Evolutionary conservation across 2,329 filamentous ascomycete genomes (phyloP).

Genomic region (Podosphaera fusca): DNA sequence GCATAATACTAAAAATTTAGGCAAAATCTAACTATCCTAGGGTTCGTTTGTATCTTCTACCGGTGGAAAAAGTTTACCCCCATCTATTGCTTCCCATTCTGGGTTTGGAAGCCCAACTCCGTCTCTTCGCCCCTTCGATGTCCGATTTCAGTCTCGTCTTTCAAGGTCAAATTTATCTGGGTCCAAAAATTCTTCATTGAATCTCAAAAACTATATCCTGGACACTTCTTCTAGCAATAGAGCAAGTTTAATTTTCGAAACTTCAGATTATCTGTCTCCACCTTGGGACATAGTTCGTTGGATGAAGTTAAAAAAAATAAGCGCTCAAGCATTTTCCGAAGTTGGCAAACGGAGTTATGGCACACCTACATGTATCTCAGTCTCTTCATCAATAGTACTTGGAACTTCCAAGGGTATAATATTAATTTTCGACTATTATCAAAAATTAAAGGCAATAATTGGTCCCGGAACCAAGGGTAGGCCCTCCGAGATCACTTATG

Average conservation of each 20-base stretch:
- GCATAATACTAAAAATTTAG: conserved; percentile 7
- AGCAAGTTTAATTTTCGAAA: conserved; percentile 34
- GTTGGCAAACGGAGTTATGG: conserved; percentile 82
- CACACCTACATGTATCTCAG: conserved; percentile 65
- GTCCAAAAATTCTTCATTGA: conserved; percentile 38
- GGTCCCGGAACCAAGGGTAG: conserved; percentile 76
- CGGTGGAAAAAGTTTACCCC: conserved; percentile 52
- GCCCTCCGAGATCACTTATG: conserved; percentile 6
- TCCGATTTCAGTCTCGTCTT: conserved; percentile 76
- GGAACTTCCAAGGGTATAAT: conserved; percentile 90
- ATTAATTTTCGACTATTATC: conserved; percentile 90
- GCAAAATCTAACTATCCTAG: conserved; percentile 16
- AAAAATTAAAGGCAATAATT: conserved; percentile 82
- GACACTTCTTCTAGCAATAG: conserved; percentile 60
- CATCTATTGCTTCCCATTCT: conserved; percentile 42
- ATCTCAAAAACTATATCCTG: conserved; percentile 48
- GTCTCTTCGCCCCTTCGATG: conserved; percentile 68
- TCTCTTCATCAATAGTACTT: conserved; percentile 70
- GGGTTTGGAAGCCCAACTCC: conserved; percentile 48
- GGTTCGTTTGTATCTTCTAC: conserved; percentile 40
- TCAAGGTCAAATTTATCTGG: conserved; percentile 31
- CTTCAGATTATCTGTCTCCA: conserved; percentile 46
- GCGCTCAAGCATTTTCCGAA: conserved; percentile 77
- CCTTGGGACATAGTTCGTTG: conserved; percentile 96
- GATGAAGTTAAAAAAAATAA: conserved; percentile 81